Percentiles rank a stretch among this genome's conserved stretches.
phyloP scores from a whole-genome alignment of 2,329 filamentous ascomycete species.

The Fusarium sp. region DNA sequence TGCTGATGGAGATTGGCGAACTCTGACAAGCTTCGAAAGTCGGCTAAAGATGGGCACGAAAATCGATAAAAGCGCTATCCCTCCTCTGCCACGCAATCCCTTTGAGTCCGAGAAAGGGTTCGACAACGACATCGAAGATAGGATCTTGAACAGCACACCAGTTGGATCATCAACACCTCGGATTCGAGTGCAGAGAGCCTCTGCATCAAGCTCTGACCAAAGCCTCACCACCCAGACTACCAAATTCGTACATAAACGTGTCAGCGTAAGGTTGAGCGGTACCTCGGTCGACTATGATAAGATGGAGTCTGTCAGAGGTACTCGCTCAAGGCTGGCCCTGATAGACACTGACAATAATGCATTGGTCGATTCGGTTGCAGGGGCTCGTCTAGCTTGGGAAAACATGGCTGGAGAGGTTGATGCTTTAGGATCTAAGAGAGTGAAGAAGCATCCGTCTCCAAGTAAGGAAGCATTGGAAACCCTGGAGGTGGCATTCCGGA shows the following conservation, averaged over 20 bases:
- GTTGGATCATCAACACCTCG: slow-evolving; percentile 59
- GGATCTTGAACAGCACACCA: slow-evolving; percentile 55
- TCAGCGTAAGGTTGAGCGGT: slow-evolving; percentile 7
- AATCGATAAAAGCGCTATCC: slow-evolving; percentile 9
- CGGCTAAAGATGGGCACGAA: slow-evolving; percentile 34
- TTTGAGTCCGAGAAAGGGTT: slow-evolving; percentile 59
- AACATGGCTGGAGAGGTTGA: not conserved
- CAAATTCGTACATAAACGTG: slow-evolving; percentile 16
- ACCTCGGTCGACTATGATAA: slow-evolving; percentile 3
- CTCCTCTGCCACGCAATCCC: slow-evolving; percentile 36
- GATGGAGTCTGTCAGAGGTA: slow-evolving; percentile 1
- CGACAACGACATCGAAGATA: slow-evolving; percentile 57
- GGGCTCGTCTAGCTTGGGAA: slow-evolving; percentile 20
- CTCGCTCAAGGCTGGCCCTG: not conserved
- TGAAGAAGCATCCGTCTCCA: slow-evolving; percentile 64
- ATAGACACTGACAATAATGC: slow-evolving; percentile 7
- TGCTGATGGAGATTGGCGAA: slow-evolving; percentile 41
- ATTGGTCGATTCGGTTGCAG: slow-evolving; percentile 23
- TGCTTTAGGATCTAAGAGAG: slow-evolving; percentile 27
- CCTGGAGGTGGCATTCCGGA: slow-evolving; percentile 55
- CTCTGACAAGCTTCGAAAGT: slow-evolving; percentile 45
- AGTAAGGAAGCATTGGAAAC: slow-evolving; percentile 59
- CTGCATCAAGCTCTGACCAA: slow-evolving; percentile 31
- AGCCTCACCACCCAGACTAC: slow-evolving; percentile 25
- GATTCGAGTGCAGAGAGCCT: slow-evolving; percentile 40